Base-by-base conservation (phyloP, 495 filamentous ascomycete genomes). In the Trichoderma parareesei region DNA sequence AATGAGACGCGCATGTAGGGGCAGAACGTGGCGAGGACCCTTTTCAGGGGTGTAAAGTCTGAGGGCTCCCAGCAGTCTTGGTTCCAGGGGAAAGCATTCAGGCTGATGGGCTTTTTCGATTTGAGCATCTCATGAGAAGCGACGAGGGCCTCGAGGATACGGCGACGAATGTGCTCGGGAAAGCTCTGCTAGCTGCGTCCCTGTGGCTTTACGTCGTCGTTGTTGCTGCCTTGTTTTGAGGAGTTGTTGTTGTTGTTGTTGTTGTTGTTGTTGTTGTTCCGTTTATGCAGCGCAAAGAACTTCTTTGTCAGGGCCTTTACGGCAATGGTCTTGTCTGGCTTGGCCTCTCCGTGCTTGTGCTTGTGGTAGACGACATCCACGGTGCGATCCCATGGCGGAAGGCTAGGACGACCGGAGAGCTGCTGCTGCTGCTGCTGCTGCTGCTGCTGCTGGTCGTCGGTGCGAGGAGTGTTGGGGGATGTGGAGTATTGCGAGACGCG, bases 311-410 rank as follows among this genome's bases (percentile, higher is more conserved):
- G 37, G 13, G 53, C 20, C 27, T 57, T 57, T 37, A 64, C 55
- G 35, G 67, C 67, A 14, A 64, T 61, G 3, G 62, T 42, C 20
- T n/a, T 62, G 40, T 46, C 43, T 48, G 61, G 60, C 16, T 55
- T 63, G 41, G 63, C 63, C 2, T 43, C 55, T 64, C 16, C 40
- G 57, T 33, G 27, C 20, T 62, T 38, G 13, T 49, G 57, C 53
- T 67, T 42, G 38, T 64, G 67, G 68, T 68, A 73, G 53, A 69
- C 38, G 0, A 72, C 55, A 20, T 75, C 71, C 35, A 72, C 68
- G 9, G 63, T 71, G 8, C 73, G 71, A 60, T 75, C 71, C 71
- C 73, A 75, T 1, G 71, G 68, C 0, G 70, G 70, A 0, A 43
- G 66, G 1, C 53, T 10, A 18, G 46, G 9, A 3, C 60, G 60